Evolutionary conservation across 2,329 filamentous ascomycete species (phyloP).

Genomic region (Lachnellula willkommii): DNA sequence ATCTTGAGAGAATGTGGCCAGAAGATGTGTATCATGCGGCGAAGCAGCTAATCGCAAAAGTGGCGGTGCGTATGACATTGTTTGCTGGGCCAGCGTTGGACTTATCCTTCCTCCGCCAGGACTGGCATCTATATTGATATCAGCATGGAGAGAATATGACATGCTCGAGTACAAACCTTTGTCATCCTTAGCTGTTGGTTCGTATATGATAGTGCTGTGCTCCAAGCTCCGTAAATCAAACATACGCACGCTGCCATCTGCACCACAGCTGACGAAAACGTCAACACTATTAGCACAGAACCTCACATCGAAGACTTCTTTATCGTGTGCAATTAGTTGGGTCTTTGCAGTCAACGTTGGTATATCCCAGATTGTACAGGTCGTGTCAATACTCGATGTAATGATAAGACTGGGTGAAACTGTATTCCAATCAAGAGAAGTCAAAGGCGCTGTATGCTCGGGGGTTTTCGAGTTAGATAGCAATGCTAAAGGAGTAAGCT

Average conservation of each 20-base stretch:
- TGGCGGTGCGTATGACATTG: constrained; percentile 70
- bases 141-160: constrained; percentile 3
- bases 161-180: constrained; percentile 47
- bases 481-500: constrained; percentile 86
- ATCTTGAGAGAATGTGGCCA: constrained; percentile 95
- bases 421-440: constrained; percentile 96
- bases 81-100: constrained; percentile 70
- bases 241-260: constrained; percentile 97
- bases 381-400: constrained; percentile 97
- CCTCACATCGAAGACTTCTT: constrained; percentile 96
- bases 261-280: constrained; percentile 95
- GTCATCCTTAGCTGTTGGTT: constrained; percentile 83
- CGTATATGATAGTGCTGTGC: constrained; percentile 98
- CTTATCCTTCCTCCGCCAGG: constrained; percentile 56
- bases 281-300: constrained; percentile 99
- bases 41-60: constrained; percentile 80
- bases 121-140: constrained; percentile 41
- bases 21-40: constrained; percentile 88
- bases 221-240: constrained; percentile 95
- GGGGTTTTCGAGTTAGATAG: constrained; percentile 98
- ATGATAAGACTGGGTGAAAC: constrained; percentile 96
- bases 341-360: constrained; percentile 96
- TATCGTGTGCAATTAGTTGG: constrained; percentile 96
- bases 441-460: constrained; percentile 93
- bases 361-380: constrained; percentile 99